phyloP scores from a whole-genome alignment of 805 yeast genomes.

The Candida insectorum region DNA sequence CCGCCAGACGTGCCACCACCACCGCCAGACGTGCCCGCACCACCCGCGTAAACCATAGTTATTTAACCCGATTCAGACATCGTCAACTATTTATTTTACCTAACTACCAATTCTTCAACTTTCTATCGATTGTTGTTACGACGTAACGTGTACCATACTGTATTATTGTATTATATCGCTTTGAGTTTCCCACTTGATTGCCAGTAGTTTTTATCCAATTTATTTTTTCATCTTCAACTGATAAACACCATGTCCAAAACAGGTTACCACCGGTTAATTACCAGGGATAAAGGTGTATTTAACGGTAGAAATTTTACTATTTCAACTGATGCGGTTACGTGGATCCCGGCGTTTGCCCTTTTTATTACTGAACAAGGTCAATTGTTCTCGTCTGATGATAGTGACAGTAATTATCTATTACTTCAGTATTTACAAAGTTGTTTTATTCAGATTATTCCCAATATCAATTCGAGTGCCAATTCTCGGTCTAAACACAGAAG shows the following conservation, averaged over 20 bases:
- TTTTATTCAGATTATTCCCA: conserved; percentile 33
- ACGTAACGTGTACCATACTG: no score
- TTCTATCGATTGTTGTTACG: no score
- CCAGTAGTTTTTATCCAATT: no score
- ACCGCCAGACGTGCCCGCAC: no score
- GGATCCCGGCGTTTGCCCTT: conserved; percentile 31
- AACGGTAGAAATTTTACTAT: conserved; percentile 29
- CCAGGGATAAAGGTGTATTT: conserved; percentile 32
- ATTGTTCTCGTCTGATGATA: conserved; percentile 29
- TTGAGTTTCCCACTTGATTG: no score
- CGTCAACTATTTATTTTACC: no score
- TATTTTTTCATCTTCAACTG: no score
- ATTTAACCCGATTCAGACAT: no score
- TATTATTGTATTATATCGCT: no score
- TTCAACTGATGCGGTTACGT: conserved; percentile 34
- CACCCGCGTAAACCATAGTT: no score
- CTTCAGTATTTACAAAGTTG: conserved; percentile 37
- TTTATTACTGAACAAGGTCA: conserved; percentile 32
- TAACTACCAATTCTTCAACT: no score
- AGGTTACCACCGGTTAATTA: conserved; percentile 29
- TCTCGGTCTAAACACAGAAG: conserved; percentile 4
- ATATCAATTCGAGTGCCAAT: conserved; percentile 10
- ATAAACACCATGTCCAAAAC: conserved; percentile 19
- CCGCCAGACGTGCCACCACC: no score
- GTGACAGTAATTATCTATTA: conserved; percentile 26